A percentile compares a stretch with the other conserved stretches of the same genome.
Evolutionary conservation across 179 eudicot species (phyloP).

Genomic region (Gypsophila paniculata): DNA sequence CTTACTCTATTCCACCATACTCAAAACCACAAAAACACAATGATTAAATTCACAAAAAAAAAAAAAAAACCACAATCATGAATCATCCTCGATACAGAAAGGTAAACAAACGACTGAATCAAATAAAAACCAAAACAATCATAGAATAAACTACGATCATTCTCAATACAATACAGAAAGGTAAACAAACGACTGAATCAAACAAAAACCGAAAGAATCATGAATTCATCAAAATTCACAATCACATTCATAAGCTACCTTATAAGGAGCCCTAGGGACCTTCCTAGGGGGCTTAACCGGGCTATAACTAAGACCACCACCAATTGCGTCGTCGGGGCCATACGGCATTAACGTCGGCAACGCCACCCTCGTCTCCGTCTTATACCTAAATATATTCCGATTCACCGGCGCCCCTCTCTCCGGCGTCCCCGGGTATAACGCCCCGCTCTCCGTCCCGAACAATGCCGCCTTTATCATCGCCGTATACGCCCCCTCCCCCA

Average conservation of each 20-base stretch:
- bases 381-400: conserved; percentile 64
- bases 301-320: conserved; percentile 60
- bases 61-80: background rate
- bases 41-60: background rate
- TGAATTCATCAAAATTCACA: too few relatives aligned
- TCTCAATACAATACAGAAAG: background rate
- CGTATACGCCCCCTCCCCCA: conserved; percentile 41
- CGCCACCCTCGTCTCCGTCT: conserved; percentile 56
- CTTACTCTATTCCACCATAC: background rate
- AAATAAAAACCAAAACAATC: too few relatives aligned
- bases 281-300: conserved; percentile 69
- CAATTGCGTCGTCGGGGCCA: conserved; percentile 56
- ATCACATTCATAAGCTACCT: too few relatives aligned
- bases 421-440: conserved; percentile 49
- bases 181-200: too few relatives aligned
- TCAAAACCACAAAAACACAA: background rate
- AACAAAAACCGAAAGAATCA: too few relatives aligned
- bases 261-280: conserved; percentile 68
- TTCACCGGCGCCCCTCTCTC: conserved; percentile 38
- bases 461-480: conserved; percentile 54
- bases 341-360: conserved; percentile 57
- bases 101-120: too few relatives aligned
- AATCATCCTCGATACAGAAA: background rate
- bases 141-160: too few relatives aligned
- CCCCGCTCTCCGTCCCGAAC: conserved; percentile 60